Percentiles rank a stretch among this genome's conserved stretches.
Evolutionary conservation across 2,329 filamentous ascomycete genomes (phyloP).

Genomic region (Cryphonectria carpinicola): DNA sequence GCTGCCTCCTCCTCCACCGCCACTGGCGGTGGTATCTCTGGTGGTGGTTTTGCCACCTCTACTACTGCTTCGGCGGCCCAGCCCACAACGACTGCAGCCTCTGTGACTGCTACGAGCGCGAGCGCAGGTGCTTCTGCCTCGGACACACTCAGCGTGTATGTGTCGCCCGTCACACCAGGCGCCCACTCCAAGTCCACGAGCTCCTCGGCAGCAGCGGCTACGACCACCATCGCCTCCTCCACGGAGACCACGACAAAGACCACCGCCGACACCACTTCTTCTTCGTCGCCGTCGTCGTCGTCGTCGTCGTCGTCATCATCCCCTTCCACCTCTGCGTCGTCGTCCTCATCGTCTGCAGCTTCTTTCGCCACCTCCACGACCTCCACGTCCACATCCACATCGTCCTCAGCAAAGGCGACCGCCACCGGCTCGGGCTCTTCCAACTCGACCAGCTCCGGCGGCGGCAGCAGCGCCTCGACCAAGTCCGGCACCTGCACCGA

Average conservation of each 20-base stretch:
- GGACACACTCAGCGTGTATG: conserved; percentile 2
- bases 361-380: conserved; percentile 17
- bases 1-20: background rate
- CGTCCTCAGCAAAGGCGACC: conserved; percentile 12
- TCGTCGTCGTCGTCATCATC: conserved; percentile 1
- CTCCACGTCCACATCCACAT: conserved; percentile 2
- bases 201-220: background rate
- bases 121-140: background rate
- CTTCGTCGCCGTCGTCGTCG: conserved; percentile 1
- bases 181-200: background rate
- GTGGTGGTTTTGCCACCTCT: background rate
- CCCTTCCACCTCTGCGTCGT: background rate
- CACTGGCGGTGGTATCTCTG: too few species aligned
- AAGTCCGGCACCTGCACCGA: conserved; percentile 38
- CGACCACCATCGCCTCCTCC: conserved; percentile 1
- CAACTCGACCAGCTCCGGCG: conserved; percentile 16
- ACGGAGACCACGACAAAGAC: conserved; percentile 11
- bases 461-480: conserved; percentile 14
- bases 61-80: background rate
- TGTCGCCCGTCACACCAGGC: conserved; percentile 9
- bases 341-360: background rate
- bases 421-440: conserved; percentile 15
- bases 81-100: background rate
- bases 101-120: background rate
- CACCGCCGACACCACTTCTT: background rate